Conservation (phyloP, 768 basidiomycete species). For the Agrocybe praecox region DNA sequence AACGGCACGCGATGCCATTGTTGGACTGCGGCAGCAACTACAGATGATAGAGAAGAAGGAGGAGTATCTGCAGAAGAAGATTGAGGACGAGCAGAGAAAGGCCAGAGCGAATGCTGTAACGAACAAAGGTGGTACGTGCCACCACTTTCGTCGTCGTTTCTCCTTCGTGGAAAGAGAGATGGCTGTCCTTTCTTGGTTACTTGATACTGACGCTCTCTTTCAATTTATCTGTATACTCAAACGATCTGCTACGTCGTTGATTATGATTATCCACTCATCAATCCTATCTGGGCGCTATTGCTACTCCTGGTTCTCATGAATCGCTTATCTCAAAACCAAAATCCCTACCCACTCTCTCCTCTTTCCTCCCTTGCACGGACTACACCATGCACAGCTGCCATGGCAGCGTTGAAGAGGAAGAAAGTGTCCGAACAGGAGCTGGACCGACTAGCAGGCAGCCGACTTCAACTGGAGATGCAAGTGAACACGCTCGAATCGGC, state of each 20-base stretch:
- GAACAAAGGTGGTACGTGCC: slow-evolving; percentile 84
- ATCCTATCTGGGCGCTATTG: no score
- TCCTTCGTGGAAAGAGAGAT: background rate
- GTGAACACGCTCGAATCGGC: slow-evolving; percentile 97
- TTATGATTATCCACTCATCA: no score
- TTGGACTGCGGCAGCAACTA: slow-evolving; percentile 89
- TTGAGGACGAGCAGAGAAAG: slow-evolving; percentile 91
- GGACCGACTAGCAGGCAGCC: slow-evolving; percentile 80
- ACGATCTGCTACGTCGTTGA: no score
- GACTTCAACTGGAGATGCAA: slow-evolving; percentile 93
- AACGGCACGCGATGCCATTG: slow-evolving; percentile 90
- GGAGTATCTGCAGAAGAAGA: slow-evolving; percentile 94
- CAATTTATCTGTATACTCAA: no score
- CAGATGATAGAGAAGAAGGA: slow-evolving; percentile 99
- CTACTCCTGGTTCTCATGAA: no score
- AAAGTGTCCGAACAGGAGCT: slow-evolving; percentile 87
- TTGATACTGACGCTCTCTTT: background rate
- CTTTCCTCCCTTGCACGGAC: background rate
- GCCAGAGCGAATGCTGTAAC: slow-evolving; percentile 91
- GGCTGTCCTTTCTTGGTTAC: background rate
- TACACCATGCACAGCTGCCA: slow-evolving; percentile 62
- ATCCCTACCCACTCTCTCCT: background rate
- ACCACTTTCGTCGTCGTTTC: slow-evolving; percentile 1
- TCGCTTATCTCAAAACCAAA: no score
- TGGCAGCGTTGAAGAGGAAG: slow-evolving; percentile 90